Evolutionary conservation across 2,329 filamentous ascomycete species (phyloP).

Genomic region (Lachnellula cervina): DNA sequence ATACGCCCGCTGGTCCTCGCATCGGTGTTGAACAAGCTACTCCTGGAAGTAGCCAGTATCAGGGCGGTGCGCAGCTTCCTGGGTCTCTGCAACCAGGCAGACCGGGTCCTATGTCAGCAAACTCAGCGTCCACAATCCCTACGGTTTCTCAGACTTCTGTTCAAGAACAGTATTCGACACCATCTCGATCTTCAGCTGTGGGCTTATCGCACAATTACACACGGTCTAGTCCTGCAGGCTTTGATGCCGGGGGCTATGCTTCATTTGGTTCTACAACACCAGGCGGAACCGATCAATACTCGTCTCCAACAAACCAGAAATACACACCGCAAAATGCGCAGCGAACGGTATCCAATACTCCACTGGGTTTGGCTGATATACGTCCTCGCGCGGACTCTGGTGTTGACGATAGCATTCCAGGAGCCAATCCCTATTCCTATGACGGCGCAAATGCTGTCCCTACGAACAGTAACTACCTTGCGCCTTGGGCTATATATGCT

Average conservation of each 20-base stretch:
- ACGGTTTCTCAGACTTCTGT: slow-evolving; percentile 48
- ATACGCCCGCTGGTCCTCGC: slow-evolving; percentile 43
- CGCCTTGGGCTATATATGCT: slow-evolving; percentile 92
- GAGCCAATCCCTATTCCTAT: slow-evolving; percentile 52
- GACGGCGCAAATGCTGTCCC: slow-evolving; percentile 61
- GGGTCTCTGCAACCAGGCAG: slow-evolving; percentile 57
- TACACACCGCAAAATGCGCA: slow-evolving; percentile 54
- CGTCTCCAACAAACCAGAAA: slow-evolving; percentile 49
- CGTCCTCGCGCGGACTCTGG: slow-evolving; percentile 78
- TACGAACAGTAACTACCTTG: slow-evolving; percentile 85
- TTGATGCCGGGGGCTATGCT: slow-evolving; percentile 49
- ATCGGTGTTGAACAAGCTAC: slow-evolving; percentile 58
- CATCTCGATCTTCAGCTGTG: slow-evolving; percentile 61
- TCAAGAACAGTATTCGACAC: slow-evolving; percentile 55
- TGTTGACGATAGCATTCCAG: slow-evolving; percentile 66
- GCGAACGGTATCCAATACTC: slow-evolving; percentile 72
- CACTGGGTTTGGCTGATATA: slow-evolving; percentile 87
- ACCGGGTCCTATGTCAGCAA: slow-evolving; percentile 47
- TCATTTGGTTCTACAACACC: slow-evolving; percentile 62
- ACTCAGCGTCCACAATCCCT: slow-evolving; percentile 54
- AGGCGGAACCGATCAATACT: slow-evolving; percentile 57
- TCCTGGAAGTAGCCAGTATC: slow-evolving; percentile 43
- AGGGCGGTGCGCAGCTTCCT: slow-evolving; percentile 44
- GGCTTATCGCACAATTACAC: slow-evolving; percentile 72
- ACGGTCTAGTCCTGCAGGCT: slow-evolving; percentile 70